Evolutionary conservation across 192 early-diverging fungal species (phyloP).

Genomic region (Linderina pennispora): DNA sequence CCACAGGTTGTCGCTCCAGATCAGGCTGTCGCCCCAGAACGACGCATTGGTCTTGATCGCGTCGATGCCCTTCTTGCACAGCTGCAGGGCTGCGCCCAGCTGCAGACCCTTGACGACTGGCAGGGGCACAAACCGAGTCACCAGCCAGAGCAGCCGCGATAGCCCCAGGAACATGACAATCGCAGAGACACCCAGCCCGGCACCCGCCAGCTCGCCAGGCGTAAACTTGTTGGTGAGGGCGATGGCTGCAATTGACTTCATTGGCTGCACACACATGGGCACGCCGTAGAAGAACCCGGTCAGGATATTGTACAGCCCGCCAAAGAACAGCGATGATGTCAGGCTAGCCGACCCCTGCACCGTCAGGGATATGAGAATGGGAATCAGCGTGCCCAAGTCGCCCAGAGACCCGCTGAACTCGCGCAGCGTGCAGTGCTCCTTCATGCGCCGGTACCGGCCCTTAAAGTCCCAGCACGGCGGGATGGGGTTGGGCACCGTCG

Average conservation of each 20-base stretch:
- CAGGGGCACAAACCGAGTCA: constrained; percentile 64
- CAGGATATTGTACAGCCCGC: constrained; percentile 83
- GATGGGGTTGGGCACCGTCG: constrained; percentile 19
- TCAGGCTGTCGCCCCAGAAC: constrained; percentile 52
- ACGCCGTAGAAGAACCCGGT: constrained; percentile 71
- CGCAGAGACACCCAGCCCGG: constrained; percentile 62
- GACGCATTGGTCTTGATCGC: constrained; percentile 47
- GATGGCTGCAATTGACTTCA: constrained; percentile 84
- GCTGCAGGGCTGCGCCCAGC: constrained; percentile 67
- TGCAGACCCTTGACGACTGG: constrained; percentile 72
- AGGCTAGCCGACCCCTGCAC: constrained; percentile 67
- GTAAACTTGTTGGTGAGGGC: constrained; percentile 67
- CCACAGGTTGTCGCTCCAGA: constrained; percentile 69
- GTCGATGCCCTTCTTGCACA: constrained; percentile 62
- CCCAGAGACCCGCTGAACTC: constrained; percentile 64
- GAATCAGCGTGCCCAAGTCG: constrained; percentile 78
- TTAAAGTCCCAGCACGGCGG: constrained; percentile 40
- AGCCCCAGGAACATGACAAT: constrained; percentile 60
- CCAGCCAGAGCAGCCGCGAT: constrained; percentile 62
- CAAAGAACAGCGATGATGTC: constrained; percentile 75
- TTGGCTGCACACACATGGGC: constrained; percentile 90
- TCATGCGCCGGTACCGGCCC: constrained; percentile 29
- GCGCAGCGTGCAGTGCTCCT: constrained; percentile 28
- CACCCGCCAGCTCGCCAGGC: constrained; percentile 61
- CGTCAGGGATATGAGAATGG: constrained; percentile 79